Evolutionary conservation across 169 alveolate genomes (phyloP).

Genomic region (Plasmodium ovale): DNA sequence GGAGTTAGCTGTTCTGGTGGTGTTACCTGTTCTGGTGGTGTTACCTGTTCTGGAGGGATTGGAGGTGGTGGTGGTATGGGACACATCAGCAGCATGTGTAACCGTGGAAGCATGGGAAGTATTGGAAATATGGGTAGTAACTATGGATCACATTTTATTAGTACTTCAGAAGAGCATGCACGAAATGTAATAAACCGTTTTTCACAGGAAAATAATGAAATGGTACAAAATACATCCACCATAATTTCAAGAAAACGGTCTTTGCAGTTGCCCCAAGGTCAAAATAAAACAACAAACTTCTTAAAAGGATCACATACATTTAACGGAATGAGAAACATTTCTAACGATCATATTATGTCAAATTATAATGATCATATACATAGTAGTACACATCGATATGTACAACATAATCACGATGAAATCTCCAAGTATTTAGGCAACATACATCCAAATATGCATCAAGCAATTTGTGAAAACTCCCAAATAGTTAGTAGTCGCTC

Average conservation of each 20-base stretch:
- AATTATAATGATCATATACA: conserved; percentile 20
- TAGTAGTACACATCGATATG: conserved; percentile 30
- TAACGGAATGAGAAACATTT: conserved; percentile 31
- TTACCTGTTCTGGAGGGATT: too few species aligned
- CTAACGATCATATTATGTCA: conserved; percentile 7
- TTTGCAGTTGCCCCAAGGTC: conserved; percentile 39
- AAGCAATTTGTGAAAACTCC: conserved; percentile 4
- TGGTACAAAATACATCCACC: conserved; percentile 4
- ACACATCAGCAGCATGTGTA: not conserved
- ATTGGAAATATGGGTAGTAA: not conserved
- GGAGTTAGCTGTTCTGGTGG: too few species aligned
- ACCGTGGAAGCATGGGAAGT: not conserved
- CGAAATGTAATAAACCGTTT: conserved; percentile 12
- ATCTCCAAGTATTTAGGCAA: conserved; percentile 36
- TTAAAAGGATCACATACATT: conserved; percentile 40
- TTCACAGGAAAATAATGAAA: conserved; percentile 29
- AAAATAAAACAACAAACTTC: conserved; percentile 30
- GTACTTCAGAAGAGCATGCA: conserved; percentile 12
- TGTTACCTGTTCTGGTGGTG: too few species aligned
- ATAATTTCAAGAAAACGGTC: conserved; percentile 39
- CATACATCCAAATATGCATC: conserved; percentile 1
- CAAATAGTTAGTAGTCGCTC: conserved; percentile 2
- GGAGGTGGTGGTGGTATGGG: too few species aligned
- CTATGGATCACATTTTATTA: conserved; percentile 14
- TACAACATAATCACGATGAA: conserved; percentile 56